Base-by-base conservation (phyloP, 352 stramenopile genomes). In the Globisporangium irregulare region DNA sequence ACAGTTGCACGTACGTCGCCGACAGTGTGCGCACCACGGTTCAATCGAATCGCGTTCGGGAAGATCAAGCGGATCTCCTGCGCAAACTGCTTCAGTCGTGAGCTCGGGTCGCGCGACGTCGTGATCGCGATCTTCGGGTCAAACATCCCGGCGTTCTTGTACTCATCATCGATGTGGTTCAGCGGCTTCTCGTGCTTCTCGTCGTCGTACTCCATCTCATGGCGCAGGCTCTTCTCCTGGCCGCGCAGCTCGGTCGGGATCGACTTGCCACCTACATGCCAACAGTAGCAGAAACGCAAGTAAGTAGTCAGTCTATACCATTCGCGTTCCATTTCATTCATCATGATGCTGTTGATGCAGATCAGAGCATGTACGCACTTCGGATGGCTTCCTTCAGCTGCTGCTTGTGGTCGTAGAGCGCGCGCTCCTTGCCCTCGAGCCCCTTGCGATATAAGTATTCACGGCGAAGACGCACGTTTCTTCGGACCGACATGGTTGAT, bases 391-490 rank as follows among this genome's bases (percentile, higher is more conserved):
- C 89, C 64, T 98, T 97, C 22, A 99, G 89, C 69, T 97, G 84
- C 64, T 92, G 87, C 85, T 99, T 99, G 81, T 98, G 91, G 74
- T 99, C 97, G 73, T 99, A 99, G 63, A 94, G 79, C 20, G 91
- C 84, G 48, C 92, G 92, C 77, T 99, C 93, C 71, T 97, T 94
- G 68, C 95, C 94, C 69, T 99, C 97, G 22, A 99, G 86, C 8
- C 90, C 94, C 88, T 99, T 99, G 76, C 97, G 90, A 79, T 99
- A 99, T 67, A 99, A 82, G 76, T 99, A 99, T 81, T 99, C 98
- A 71, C 98, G 96, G 55, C 98, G 97, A 29, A 99, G 81, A 76
- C 98, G 96, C 53, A 99, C 97, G 69, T 99, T 97, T 54, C 98
- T 81, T 59, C 92, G 88, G 55, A 97, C 87, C 56, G 89, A 96